These are phyloP conservation scores for Salvia rosmarinus DNA, from an alignment of 257 asterid species.

Conservation along the genomic window DNA sequence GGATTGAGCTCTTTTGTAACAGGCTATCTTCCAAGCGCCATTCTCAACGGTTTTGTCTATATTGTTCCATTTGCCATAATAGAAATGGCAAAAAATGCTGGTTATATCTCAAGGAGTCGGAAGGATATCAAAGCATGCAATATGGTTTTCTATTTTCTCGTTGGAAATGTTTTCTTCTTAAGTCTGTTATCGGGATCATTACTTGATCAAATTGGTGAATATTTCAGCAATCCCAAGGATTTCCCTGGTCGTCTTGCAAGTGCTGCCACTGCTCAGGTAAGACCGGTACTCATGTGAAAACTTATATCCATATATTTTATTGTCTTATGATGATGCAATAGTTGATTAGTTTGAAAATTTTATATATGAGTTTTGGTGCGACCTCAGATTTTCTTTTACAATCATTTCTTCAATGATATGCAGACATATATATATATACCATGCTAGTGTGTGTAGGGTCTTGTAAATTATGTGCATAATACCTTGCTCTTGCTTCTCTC, in stretches of 20 bases:
- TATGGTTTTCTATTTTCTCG: conserved; percentile 89
- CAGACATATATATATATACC: not conserved
- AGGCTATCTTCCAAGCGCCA: conserved; percentile 88
- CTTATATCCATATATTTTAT: not conserved
- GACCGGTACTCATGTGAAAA: not conserved
- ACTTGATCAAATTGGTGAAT: conserved; percentile 87
- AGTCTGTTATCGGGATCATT: conserved; percentile 89
- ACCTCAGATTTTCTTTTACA: not conserved
- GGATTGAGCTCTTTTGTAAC: conserved; percentile 82
- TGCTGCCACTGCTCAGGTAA: conserved; percentile 89
- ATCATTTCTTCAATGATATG: not conserved
- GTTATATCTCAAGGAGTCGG: conserved; percentile 75
- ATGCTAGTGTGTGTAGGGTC: conserved; percentile 10
- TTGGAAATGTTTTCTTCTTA: conserved; percentile 87
- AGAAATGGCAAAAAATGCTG: conserved; percentile 71
- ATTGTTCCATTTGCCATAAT: conserved; percentile 78
- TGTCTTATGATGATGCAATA: not conserved
- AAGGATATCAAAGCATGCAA: conserved; percentile 86
- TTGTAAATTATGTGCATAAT: conserved; percentile 3
- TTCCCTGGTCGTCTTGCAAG: conserved; percentile 85
- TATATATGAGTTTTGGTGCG: not conserved
- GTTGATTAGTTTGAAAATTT: not conserved
- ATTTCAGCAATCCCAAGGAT: conserved; percentile 75
- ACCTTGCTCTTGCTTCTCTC: conserved; percentile 3
- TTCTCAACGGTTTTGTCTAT: conserved; percentile 75